A percentile compares a stretch with the other conserved stretches of the same genome.
Conservation (phyloP, 257 asterid genomes). For the Solanum etuberosum region DNA sequence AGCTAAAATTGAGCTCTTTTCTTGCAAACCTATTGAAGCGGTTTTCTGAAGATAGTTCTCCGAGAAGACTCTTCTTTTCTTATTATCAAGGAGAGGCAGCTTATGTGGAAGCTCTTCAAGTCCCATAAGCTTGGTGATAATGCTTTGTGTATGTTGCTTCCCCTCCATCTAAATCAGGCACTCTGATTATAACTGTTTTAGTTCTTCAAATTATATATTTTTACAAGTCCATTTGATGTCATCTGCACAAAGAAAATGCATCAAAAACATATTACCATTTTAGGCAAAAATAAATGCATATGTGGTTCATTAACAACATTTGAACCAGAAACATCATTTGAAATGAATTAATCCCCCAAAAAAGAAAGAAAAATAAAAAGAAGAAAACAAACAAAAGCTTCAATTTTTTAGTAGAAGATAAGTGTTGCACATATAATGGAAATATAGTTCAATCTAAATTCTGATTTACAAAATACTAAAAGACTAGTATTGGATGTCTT, state of each 20-base stretch:
- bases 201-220: neutral
- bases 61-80: conserved; percentile 35
- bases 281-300: neutral
- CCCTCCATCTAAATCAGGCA: conserved; percentile 23
- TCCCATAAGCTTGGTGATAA: conserved; percentile 44
- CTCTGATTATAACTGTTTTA: conserved; percentile 2
- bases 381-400: neutral
- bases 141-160: conserved; percentile 31
- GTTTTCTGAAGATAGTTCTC: conserved; percentile 38
- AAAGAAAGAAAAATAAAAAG: neutral
- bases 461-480: neutral
- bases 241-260: neutral
- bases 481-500: neutral
- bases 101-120: conserved; percentile 26
- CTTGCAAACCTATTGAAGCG: conserved; percentile 35
- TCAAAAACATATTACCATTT: neutral
- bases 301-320: neutral
- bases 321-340: neutral
- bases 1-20: conserved; percentile 22
- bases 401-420: neutral
- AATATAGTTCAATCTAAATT: neutral
- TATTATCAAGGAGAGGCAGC: conserved; percentile 4
- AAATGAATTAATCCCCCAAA: neutral
- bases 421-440: neutral
- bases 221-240: neutral